phyloP scores from a whole-genome alignment of 805 yeast genomes.

The Komagataella mondaviorum region DNA sequence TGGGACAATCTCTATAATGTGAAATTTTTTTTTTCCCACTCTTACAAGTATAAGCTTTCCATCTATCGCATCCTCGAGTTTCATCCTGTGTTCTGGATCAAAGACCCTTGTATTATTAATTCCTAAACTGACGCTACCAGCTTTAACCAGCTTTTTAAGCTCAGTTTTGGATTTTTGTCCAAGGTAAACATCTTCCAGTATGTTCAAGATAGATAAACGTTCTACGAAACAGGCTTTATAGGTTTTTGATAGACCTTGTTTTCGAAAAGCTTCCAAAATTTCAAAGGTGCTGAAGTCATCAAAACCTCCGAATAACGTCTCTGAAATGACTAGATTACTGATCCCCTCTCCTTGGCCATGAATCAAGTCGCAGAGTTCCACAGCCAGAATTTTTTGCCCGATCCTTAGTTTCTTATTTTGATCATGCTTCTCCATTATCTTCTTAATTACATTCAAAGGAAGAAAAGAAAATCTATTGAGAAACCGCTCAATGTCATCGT shows the following conservation, averaged over 20 bases:
- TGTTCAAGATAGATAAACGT: constrained; percentile 28
- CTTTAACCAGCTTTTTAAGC: constrained; percentile 34
- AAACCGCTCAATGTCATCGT: constrained; percentile 56
- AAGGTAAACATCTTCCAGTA: constrained; percentile 34
- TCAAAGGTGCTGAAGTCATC: constrained; percentile 30
- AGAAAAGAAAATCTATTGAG: constrained; percentile 70
- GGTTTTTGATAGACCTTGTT: constrained; percentile 38
- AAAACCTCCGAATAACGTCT: constrained; percentile 42
- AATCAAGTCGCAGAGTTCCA: constrained; percentile 74
- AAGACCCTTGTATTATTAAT: constrained; percentile 34
- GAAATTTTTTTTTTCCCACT: constrained; percentile 60
- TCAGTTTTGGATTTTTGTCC: constrained; percentile 28
- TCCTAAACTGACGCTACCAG: constrained; percentile 69
- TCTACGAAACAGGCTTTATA: constrained; percentile 18
- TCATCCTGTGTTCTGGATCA: constrained; percentile 34
- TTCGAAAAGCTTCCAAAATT: constrained; percentile 39
- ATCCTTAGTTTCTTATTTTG: constrained; percentile 46
- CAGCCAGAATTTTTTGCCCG: constrained; percentile 71
- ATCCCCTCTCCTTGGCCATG: constrained; percentile 74
- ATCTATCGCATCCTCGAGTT: constrained; percentile 41
- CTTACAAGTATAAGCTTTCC: constrained; percentile 50
- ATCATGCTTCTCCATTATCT: constrained; percentile 37
- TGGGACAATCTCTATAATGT: constrained; percentile 30
- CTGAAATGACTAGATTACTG: constrained; percentile 53
- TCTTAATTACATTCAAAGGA: constrained; percentile 46